Evolutionary conservation across 305 asterid genomes (phyloP).

Genomic region (Fraxinus sp.): DNA sequence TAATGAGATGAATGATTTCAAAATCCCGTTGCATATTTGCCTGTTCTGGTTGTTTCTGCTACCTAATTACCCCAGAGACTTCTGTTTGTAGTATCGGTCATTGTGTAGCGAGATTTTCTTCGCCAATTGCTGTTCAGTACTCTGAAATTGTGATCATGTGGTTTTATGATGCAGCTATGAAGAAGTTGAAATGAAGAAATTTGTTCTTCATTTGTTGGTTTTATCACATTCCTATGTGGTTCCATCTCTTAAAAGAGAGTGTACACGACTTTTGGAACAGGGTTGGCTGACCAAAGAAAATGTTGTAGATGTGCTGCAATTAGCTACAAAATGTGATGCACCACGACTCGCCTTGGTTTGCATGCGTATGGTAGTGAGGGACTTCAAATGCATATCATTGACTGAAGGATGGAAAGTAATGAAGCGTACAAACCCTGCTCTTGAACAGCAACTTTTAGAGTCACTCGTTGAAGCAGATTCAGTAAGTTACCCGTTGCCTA

Average conservation of each 20-base stretch:
- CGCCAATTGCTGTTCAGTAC: background rate
- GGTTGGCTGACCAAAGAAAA: conserved; percentile 66
- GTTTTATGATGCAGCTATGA: conserved; percentile 59
- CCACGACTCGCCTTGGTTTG: conserved; percentile 66
- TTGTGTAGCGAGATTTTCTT: background rate
- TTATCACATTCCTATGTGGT: conserved; percentile 69
- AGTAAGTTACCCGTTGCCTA: conserved; percentile 47
- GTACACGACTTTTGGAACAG: conserved; percentile 50
- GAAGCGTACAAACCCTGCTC: conserved; percentile 64
- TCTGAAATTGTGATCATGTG: background rate
- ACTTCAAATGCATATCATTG: conserved; percentile 60
- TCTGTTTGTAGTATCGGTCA: background rate
- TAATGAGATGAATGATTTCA: background rate
- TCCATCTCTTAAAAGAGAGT: conserved; percentile 60
- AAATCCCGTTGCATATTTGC: background rate
- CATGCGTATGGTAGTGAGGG: conserved; percentile 48
- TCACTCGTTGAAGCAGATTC: conserved; percentile 76
- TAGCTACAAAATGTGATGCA: conserved; percentile 72
- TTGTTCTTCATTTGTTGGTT: conserved; percentile 74
- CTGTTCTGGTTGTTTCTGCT: background rate
- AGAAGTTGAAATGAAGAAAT: conserved; percentile 66
- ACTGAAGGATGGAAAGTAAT: conserved; percentile 93
- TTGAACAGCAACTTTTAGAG: conserved; percentile 81
- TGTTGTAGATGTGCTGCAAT: conserved; percentile 71
- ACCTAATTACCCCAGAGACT: background rate